A percentile compares a stretch with the other conserved stretches of the same genome.
Conservation (phyloP, 2,329 filamentous ascomycete genomes). For the Tolypocladium guangdongense region DNA sequence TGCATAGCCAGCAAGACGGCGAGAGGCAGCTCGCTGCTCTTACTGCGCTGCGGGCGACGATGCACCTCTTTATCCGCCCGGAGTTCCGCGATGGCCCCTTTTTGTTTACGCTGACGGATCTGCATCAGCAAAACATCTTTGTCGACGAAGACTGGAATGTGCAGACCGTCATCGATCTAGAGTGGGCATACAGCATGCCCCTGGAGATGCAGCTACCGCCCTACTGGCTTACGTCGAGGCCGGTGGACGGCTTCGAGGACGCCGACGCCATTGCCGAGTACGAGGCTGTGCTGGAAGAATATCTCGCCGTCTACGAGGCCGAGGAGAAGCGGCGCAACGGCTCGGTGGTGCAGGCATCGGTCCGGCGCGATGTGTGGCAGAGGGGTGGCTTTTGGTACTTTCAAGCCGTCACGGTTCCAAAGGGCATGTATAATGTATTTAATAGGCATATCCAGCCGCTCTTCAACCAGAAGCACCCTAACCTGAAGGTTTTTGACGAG, state of each 20-base stretch:
- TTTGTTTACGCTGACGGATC: conserved; percentile 20
- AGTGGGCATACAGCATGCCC: conserved; percentile 16
- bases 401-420: too few relatives aligned
- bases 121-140: conserved; percentile 25
- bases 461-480: too few relatives aligned
- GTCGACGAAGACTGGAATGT: conserved; percentile 20
- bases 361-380: too few relatives aligned
- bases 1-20: conserved; percentile 15
- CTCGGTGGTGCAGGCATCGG: too few relatives aligned
- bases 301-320: conserved; percentile 5
- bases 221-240: conserved; percentile 13
- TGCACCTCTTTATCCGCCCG: conserved; percentile 11
- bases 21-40: conserved; percentile 16
- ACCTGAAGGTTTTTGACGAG: too few relatives aligned
- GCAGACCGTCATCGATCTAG: conserved; percentile 17
- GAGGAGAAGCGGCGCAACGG: conserved; percentile 5
- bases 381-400: too few relatives aligned
- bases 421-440: too few relatives aligned
- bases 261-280: background rate
- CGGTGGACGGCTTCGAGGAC: conserved; percentile 3
- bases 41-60: conserved; percentile 14
- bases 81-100: conserved; percentile 19
- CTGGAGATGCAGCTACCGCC: conserved; percentile 14
- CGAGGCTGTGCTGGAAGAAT: conserved; percentile 2
- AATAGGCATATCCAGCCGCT: too few relatives aligned